Evolutionary conservation across 306 rosid genomes (phyloP).

Genomic region (Prunus fruticosa): DNA sequence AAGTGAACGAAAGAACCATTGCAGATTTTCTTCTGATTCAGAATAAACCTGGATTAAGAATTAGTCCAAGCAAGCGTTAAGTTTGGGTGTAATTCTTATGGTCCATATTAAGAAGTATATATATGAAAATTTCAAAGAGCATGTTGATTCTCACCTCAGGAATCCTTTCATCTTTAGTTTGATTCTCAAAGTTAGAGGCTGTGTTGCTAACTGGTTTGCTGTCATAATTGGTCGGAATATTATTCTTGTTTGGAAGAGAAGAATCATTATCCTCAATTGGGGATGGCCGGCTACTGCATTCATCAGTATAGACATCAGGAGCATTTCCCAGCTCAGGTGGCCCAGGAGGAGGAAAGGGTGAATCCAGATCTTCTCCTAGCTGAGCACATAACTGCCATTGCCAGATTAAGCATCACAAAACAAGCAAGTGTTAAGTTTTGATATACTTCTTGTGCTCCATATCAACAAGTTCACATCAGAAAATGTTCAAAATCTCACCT

Average conservation of each 20-base stretch:
- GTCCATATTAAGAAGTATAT: neutral
- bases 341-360: neutral
- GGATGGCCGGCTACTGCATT: neutral
- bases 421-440: conserved; percentile 6
- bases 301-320: neutral
- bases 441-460: conserved; percentile 5
- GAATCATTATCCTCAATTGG: neutral
- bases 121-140: neutral
- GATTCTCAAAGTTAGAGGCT: neutral
- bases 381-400: conserved; percentile 3
- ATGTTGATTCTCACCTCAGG: conserved; percentile 33
- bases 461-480: neutral
- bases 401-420: neutral
- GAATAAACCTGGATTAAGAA: conserved; percentile 18
- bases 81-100: neutral
- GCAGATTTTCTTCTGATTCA: neutral
- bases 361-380: neutral
- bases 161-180: neutral
- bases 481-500: neutral
- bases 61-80: conserved; percentile 7
- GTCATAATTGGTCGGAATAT: neutral
- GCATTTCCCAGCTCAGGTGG: neutral
- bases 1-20: neutral
- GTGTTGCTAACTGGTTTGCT: neutral
- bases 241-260: neutral